Evolutionary conservation across 371 early-diverging fungal species (phyloP).

Genomic region (Apophysomyces elegans): DNA sequence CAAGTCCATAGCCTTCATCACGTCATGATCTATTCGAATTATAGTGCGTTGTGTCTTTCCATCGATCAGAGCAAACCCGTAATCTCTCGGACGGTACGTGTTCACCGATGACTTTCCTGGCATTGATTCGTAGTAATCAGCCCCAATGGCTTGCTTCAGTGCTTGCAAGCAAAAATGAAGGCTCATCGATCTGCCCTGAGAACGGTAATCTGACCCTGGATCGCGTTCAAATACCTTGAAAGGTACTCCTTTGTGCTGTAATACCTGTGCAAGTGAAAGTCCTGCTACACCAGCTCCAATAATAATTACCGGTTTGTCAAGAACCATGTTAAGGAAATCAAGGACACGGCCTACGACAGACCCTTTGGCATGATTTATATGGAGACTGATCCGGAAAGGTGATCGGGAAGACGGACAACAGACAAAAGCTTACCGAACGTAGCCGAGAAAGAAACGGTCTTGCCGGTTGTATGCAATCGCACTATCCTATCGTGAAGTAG

Average conservation of each 20-base stretch:
- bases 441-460: too few species aligned
- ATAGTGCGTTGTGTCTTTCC: constrained; percentile 7
- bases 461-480: too few species aligned
- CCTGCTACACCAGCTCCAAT: constrained; percentile 44
- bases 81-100: constrained; percentile 11
- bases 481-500: too few species aligned
- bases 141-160: constrained; percentile 6
- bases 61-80: constrained; percentile 18
- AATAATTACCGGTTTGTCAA: constrained; percentile 28
- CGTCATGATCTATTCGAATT: background rate
- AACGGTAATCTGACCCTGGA: constrained; percentile 12
- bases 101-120: constrained; percentile 19
- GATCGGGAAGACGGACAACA: too few species aligned
- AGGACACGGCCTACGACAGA: background rate
- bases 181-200: constrained; percentile 34
- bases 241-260: constrained; percentile 27
- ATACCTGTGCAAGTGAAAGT: constrained; percentile 32
- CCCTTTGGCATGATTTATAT: too few species aligned
- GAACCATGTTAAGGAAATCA: background rate
- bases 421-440: too few species aligned
- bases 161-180: constrained; percentile 24
- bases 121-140: constrained; percentile 14
- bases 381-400: too few species aligned
- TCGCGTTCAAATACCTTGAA: constrained; percentile 41
- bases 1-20: background rate